phyloP scores from a whole-genome alignment of 345 rosid species.

The Kandelia obovata region DNA sequence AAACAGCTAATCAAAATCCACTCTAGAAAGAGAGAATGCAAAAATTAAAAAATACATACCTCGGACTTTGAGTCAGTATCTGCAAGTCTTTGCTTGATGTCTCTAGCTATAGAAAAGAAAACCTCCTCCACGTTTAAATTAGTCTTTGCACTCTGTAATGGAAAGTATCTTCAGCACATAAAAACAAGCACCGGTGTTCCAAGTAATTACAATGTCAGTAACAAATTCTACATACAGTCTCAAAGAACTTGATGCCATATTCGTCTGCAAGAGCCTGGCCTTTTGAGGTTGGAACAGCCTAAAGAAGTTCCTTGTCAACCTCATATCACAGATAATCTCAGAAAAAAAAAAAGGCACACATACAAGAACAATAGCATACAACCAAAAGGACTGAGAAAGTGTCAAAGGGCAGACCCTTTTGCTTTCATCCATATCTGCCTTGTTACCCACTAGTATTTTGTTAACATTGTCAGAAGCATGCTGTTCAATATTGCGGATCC shows the following conservation, averaged over 20 bases:
- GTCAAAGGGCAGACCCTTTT: conserved; percentile 40
- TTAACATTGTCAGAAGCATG: conserved; percentile 65
- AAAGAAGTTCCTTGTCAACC: neutral
- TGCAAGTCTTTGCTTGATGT: conserved; percentile 30
- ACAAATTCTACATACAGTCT: conserved; percentile 57
- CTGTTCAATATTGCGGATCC: conserved; percentile 67
- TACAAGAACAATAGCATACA: neutral
- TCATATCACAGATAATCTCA: neutral
- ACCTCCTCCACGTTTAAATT: conserved; percentile 34
- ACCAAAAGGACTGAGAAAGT: neutral
- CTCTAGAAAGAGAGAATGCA: neutral
- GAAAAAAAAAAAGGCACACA: neutral
- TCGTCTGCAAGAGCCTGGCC: conserved; percentile 99
- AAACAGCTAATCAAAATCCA: neutral
- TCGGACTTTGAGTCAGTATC: conserved; percentile 30
- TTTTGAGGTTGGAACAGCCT: conserved; percentile 96
- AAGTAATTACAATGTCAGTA: neutral
- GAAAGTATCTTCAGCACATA: neutral
- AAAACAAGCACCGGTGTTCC: neutral
- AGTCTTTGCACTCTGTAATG: conserved; percentile 30
- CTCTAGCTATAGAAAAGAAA: conserved; percentile 33
- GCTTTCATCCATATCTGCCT: conserved; percentile 72
- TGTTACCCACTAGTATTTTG: conserved; percentile 62
- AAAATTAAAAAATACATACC: conserved; percentile 9
- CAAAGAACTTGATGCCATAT: conserved; percentile 96